A percentile compares a stretch with the other conserved stretches of the same genome.
These are phyloP conservation scores for Suillus occidentalis DNA, from an alignment of 768 basidiomycete species.

Conservation along the genomic window DNA sequence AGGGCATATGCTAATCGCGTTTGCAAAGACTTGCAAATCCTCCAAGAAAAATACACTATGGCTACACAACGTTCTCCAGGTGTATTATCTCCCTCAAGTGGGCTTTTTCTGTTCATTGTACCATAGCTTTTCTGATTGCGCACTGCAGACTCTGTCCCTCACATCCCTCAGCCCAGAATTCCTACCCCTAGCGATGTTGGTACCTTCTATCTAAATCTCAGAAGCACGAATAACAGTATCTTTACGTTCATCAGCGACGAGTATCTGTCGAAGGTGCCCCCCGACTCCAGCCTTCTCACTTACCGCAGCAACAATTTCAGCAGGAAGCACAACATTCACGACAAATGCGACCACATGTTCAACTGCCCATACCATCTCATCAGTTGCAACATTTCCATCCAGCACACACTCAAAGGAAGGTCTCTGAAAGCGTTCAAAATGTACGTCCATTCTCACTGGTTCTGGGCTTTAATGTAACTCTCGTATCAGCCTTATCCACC, in stretches of 20 bases:
- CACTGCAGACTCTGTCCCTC: background rate
- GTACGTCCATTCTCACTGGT: background rate
- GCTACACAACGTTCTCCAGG: background rate
- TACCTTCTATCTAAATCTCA: background rate
- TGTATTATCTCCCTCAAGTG: background rate
- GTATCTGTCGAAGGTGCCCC: background rate
- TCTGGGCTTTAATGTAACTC: background rate
- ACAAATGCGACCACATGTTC: background rate
- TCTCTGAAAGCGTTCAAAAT: background rate
- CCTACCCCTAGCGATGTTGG: background rate
- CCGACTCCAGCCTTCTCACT: slow-evolving; percentile 7
- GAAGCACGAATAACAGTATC: background rate
- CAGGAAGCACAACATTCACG: slow-evolving; percentile 7
- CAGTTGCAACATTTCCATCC: slow-evolving; percentile 7
- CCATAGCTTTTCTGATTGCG: background rate
- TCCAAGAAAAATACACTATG: slow-evolving; percentile 22
- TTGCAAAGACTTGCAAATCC: slow-evolving; percentile 19
- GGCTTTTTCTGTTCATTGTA: background rate
- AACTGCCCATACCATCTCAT: background rate
- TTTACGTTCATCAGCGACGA: background rate
- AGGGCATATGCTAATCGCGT: slow-evolving; percentile 9
- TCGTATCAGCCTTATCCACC: background rate
- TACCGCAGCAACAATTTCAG: slow-evolving; percentile 3
- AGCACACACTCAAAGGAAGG: background rate
- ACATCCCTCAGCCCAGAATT: background rate